Conservation (phyloP, 345 rosid genomes). For the Citrus trifoliata region DNA sequence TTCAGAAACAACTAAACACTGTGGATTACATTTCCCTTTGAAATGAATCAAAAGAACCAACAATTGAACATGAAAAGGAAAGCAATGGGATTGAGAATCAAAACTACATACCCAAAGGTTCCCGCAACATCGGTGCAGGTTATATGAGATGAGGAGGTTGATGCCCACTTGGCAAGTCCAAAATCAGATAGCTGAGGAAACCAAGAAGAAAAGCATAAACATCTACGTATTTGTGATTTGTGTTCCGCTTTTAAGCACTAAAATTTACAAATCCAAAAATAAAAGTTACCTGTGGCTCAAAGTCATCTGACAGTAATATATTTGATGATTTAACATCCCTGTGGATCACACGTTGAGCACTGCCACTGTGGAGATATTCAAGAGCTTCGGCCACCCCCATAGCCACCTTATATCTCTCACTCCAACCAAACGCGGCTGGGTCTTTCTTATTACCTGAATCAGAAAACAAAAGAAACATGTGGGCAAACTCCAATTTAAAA, state of each 20-base stretch:
- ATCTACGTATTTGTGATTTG: background rate
- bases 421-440: slow-evolving; percentile 62
- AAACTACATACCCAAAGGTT: slow-evolving; percentile 77
- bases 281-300: slow-evolving; percentile 84
- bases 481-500: background rate
- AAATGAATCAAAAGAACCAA: background rate
- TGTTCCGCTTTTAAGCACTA: background rate
- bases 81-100: background rate
- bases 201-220: slow-evolving; percentile 16
- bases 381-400: slow-evolving; percentile 90
- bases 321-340: slow-evolving; percentile 98
- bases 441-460: slow-evolving; percentile 62
- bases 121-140: slow-evolving; percentile 84
- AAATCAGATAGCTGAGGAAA: slow-evolving; percentile 83
- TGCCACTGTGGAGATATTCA: slow-evolving; percentile 67
- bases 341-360: slow-evolving; percentile 69
- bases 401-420: slow-evolving; percentile 78
- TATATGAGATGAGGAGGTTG: slow-evolving; percentile 55
- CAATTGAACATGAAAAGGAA: background rate
- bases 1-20: background rate
- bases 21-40: background rate
- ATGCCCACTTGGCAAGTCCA: slow-evolving; percentile 83
- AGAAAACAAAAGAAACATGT: background rate
- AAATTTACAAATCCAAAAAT: background rate
- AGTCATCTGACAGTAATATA: slow-evolving; percentile 74